These are phyloP conservation scores for Mortierella claussenii DNA, from an alignment of 192 early-diverging fungal species.

Conservation along the genomic window DNA sequence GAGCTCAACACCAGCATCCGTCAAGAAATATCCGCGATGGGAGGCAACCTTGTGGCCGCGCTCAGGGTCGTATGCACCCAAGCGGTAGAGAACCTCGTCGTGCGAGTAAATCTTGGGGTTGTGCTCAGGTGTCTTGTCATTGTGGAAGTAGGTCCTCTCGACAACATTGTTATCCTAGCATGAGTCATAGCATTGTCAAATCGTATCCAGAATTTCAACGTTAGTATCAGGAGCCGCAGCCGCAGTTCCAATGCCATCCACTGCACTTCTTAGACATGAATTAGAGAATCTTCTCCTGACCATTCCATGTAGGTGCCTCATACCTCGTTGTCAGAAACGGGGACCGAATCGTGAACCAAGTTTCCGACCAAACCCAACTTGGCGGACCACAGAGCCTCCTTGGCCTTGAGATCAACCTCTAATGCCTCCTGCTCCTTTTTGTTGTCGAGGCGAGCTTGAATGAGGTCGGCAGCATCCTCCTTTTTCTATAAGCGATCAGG, in stretches of 20 bases:
- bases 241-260: too few species aligned
- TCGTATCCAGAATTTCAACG: too few species aligned
- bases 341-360: constrained; percentile 92
- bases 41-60: constrained; percentile 94
- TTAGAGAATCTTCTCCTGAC: too few species aligned
- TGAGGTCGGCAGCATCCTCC: constrained; percentile 82
- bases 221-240: too few species aligned
- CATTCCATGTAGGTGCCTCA: too few species aligned
- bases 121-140: constrained; percentile 67
- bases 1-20: constrained; percentile 93
- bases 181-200: constrained; percentile 4
- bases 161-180: constrained; percentile 75
- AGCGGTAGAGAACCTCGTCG: constrained; percentile 92
- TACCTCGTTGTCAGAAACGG: constrained; percentile 86
- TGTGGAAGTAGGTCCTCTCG: constrained; percentile 68
- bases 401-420: constrained; percentile 79
- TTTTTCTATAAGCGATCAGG: constrained; percentile 61
- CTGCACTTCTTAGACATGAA: too few species aligned
- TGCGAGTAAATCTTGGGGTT: constrained; percentile 78
- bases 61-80: constrained; percentile 90
- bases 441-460: constrained; percentile 79
- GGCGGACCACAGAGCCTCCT: constrained; percentile 71
- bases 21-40: constrained; percentile 99
- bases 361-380: constrained; percentile 86
- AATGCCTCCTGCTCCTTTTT: constrained; percentile 76